Evolutionary conservation across 2,329 filamentous ascomycete genomes (phyloP).

Genomic region (Penicillium sp.): DNA sequence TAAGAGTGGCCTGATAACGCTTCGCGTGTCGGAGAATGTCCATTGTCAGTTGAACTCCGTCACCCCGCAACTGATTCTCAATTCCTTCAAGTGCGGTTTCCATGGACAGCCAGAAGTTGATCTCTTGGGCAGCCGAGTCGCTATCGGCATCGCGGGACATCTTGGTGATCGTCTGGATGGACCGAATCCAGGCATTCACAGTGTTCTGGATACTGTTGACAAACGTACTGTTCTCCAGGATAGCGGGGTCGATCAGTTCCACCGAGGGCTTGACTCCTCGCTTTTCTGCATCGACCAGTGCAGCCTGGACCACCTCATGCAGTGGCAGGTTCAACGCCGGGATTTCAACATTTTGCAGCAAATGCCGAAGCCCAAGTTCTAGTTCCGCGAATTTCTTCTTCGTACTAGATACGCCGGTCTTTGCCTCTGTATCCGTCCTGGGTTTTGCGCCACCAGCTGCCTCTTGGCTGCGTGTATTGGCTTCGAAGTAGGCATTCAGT

Average conservation of each 20-base stretch:
- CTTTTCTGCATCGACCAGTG: constrained; percentile 66
- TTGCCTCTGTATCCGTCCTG: constrained; percentile 75
- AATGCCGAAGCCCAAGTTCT: constrained; percentile 76
- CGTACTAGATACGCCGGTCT: constrained; percentile 90
- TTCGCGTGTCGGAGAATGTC: constrained; percentile 95
- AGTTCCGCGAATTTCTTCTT: constrained; percentile 95
- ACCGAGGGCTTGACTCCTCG: constrained; percentile 61
- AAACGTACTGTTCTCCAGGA: constrained; percentile 82
- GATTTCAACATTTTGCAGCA: constrained; percentile 97
- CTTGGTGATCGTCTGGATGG: constrained; percentile 91
- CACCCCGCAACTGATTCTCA: constrained; percentile 74
- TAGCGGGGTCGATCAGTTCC: constrained; percentile 63
- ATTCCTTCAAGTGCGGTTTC: constrained; percentile 87
- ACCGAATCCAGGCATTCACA: constrained; percentile 97
- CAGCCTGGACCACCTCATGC: constrained; percentile 77
- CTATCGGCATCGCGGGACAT: constrained; percentile 73
- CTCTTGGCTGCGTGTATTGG: constrained; percentile 77
- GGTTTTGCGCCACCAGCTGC: constrained; percentile 58
- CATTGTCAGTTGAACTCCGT: constrained; percentile 81
- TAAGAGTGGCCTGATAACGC: constrained; percentile 93
- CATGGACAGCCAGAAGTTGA: constrained; percentile 98
- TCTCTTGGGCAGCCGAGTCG: constrained; percentile 84
- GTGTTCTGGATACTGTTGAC: constrained; percentile 87
- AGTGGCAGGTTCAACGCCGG: constrained; percentile 80
- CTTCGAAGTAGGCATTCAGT: constrained; percentile 92